Evolutionary conservation across 345 rosid genomes (phyloP).

Genomic region (Camelina sativa): DNA sequence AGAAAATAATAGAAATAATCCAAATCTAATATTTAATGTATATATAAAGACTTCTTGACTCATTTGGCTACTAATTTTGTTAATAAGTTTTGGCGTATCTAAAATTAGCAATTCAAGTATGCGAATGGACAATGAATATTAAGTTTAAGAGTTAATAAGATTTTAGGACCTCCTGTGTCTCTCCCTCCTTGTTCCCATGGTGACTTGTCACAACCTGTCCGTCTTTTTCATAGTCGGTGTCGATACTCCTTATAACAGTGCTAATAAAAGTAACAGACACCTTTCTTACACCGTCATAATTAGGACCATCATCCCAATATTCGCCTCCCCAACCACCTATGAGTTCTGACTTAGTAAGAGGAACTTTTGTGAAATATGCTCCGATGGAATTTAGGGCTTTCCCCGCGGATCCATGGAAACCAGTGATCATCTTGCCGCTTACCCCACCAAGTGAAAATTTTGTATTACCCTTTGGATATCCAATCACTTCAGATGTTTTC

Average conservation of each 20-base stretch:
- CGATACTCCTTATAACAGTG: conserved; percentile 26
- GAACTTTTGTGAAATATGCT: conserved; percentile 23
- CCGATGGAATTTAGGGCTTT: conserved; percentile 26
- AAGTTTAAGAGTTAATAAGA: not conserved
- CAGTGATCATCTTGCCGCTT: conserved; percentile 21
- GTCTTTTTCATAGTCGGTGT: conserved; percentile 22
- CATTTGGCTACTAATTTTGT: not conserved
- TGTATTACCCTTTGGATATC: conserved; percentile 24
- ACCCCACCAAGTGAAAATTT: conserved; percentile 32
- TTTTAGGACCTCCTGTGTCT: conserved; percentile 27
- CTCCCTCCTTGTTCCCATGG: conserved; percentile 35
- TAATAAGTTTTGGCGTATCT: not conserved
- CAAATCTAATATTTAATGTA: not conserved
- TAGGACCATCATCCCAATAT: conserved; percentile 38
- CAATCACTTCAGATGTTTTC: conserved; percentile 28
- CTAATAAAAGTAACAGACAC: conserved; percentile 12
- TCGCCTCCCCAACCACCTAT: conserved; percentile 35
- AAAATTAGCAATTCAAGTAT: not conserved
- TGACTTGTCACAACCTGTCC: conserved; percentile 28
- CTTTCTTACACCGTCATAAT: conserved; percentile 31
- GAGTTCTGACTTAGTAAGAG: conserved; percentile 30
- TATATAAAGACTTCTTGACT: not conserved
- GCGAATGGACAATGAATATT: not conserved
- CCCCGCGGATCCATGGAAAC: conserved; percentile 37
- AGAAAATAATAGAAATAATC: not conserved